These are phyloP conservation scores for Cylindrotheca closterium DNA, from an alignment of 108 stramenopile species.

Conservation along the genomic window DNA sequence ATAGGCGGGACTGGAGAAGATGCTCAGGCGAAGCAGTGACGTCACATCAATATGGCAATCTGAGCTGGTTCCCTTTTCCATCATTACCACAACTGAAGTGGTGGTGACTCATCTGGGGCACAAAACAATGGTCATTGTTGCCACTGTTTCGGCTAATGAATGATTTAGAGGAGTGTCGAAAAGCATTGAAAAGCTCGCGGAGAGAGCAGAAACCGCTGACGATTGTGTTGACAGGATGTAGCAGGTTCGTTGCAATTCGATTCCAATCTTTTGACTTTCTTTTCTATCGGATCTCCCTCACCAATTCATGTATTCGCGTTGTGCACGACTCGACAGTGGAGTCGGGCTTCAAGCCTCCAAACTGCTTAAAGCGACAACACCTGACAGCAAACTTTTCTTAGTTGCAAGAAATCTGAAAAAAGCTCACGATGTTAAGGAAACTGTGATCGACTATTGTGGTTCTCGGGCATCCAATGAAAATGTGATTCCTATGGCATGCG, in stretches of 20 bases:
- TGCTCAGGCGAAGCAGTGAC: too few relatives aligned
- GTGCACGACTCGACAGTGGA: too few relatives aligned
- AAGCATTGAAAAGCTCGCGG: conserved; percentile 5
- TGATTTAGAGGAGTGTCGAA: conserved; percentile 11
- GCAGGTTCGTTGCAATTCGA: conserved; percentile 18
- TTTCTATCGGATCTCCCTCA: not conserved
- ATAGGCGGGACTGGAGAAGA: too few relatives aligned
- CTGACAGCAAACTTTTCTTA: conserved; percentile 28
- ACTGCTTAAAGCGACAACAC: conserved; percentile 23
- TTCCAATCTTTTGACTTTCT: not conserved
- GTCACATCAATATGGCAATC: too few relatives aligned
- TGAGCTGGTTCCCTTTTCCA: too few relatives aligned
- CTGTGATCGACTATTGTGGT: not conserved
- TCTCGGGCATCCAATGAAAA: not conserved
- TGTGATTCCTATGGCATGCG: conserved; percentile 40
- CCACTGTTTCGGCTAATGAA: conserved; percentile 3
- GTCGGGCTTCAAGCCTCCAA: conserved; percentile 42
- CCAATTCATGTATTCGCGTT: too few relatives aligned
- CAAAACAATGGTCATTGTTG: conserved; percentile 3
- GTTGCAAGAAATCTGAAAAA: conserved; percentile 33
- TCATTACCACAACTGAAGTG: too few relatives aligned
- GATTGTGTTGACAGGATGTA: conserved; percentile 31
- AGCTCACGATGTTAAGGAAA: conserved; percentile 8
- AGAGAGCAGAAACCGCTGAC: conserved; percentile 15
- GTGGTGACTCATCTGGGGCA: too few relatives aligned